Evolutionary conservation across 768 basidiomycete genomes (phyloP), one percentile per base, ranked within the genome.

Genomic region (Lentinula boryana): DNA sequence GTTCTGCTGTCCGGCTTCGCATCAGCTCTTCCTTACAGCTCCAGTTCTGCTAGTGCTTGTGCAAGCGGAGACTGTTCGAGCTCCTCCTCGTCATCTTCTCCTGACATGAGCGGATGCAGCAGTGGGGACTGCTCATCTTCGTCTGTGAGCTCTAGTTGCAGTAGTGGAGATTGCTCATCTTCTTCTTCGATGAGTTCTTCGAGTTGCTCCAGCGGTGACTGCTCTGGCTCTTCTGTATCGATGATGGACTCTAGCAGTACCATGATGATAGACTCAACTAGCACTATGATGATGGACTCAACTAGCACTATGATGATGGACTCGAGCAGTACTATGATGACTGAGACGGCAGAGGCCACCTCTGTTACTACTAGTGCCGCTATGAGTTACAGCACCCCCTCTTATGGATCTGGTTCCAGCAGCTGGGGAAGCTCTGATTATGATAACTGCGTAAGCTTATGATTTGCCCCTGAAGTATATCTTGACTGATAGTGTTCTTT

Each of bases 361-460:
- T 67, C 69, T 8, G 62, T 71, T 18, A 66, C 71, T 43, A 66
- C 69, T n/a, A 64, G 67, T 13, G 67, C 74, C 23, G 62, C 41
- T 43, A 66, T 63, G 40, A 60, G 72, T 21, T 75, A 75, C 62
- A 71, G 77, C n/a, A 72, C 78, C 5, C 75, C 82, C 27, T 71
- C 76, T 10, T 87, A 88, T 68, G 87, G 88, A 6, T 89, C 88
- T 21, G 88, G 87, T 62, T 76, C 71, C 63, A 74, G 75, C 48
- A 82, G 75, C 74, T 86, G 85, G 85, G 77, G 78, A 56, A 76
- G 75, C 53, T 77, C 75, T 18, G 77, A 78, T 46, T 90, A 89
- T 74, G 75, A 87, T 65, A 78, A 78, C 73, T 91, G 89, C 68
- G 88, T 48, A 48, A 48, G 46, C 21, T 21, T 48, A 10, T 23